Evolutionary conservation across 1,284 basidiomycete genomes (phyloP).

Genomic region (Farysia itapuensis): DNA sequence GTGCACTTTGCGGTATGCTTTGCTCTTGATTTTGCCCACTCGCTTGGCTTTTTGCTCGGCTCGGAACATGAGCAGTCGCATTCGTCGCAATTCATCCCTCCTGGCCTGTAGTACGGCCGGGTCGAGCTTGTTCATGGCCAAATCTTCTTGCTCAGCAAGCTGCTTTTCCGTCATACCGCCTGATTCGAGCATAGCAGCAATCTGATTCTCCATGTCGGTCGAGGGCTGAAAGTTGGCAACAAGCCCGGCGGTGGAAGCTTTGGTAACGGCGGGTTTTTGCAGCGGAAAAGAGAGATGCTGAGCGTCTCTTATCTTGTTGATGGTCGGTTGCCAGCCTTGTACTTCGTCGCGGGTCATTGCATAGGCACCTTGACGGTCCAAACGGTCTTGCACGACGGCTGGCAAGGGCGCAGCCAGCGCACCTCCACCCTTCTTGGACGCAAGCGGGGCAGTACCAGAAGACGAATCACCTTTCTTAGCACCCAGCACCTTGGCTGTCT

Average conservation of each 20-base stretch:
- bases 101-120: conserved; percentile 80
- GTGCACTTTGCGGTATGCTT: conserved; percentile 82
- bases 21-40: conserved; percentile 92
- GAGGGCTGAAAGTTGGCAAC: conserved; percentile 66
- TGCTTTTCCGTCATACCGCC: conserved; percentile 67
- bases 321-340: conserved; percentile 88
- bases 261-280: conserved; percentile 65
- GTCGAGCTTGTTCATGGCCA: conserved; percentile 77
- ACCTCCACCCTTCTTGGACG: conserved; percentile 64
- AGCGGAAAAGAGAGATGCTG: conserved; percentile 90
- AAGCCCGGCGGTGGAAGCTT: conserved; percentile 71
- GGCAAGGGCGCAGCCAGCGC: conserved; percentile 83
- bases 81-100: conserved; percentile 77
- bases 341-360: conserved; percentile 88
- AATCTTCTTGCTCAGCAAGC: conserved; percentile 73
- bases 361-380: conserved; percentile 92
- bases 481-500: conserved; percentile 37
- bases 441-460: conserved; percentile 64
- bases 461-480: conserved; percentile 1
- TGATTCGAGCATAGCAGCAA: conserved; percentile 56
- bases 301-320: conserved; percentile 67
- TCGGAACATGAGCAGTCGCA: conserved; percentile 91
- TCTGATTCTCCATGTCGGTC: conserved; percentile 44
- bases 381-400: conserved; percentile 78
- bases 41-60: conserved; percentile 89